These are phyloP conservation scores for Paramecium sexaurelia DNA, from an alignment of 73 alveolate species.

Conservation along the genomic window DNA sequence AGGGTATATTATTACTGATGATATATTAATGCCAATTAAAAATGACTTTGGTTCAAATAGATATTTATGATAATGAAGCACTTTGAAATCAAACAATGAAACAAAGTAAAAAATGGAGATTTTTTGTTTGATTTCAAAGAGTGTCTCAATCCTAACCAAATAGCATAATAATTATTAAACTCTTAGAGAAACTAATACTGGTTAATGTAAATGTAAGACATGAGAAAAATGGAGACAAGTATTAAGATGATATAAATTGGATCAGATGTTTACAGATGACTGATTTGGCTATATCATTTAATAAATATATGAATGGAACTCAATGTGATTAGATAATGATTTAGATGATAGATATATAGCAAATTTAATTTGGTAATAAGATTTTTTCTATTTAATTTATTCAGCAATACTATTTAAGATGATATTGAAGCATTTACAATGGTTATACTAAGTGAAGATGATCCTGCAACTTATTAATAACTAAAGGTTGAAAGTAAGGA, in stretches of 20 bases:
- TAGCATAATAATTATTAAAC: not conserved
- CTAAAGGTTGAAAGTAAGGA: not conserved
- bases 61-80: constrained; percentile 19
- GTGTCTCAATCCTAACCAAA: not conserved
- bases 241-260: constrained; percentile 24
- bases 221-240: not conserved
- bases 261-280: constrained; percentile 11
- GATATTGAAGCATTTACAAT: constrained; percentile 35
- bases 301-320: constrained; percentile 31
- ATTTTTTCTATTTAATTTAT: too few species aligned
- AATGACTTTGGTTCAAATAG: constrained; percentile 36
- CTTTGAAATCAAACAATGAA: not conserved
- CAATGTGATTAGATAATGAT: not conserved
- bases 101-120: not conserved
- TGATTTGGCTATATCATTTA: constrained; percentile 38
- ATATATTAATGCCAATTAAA: not conserved
- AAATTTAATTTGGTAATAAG: not conserved
- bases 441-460: constrained; percentile 34
- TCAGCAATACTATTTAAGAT: too few species aligned
- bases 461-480: not conserved
- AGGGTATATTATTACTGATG: constrained; percentile 43
- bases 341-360: not conserved
- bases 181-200: not conserved
- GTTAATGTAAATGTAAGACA: not conserved
- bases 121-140: constrained; percentile 26